Base-by-base conservation (phyloP, 768 basidiomycete species). In the Xerocomellus amylosporus region DNA sequence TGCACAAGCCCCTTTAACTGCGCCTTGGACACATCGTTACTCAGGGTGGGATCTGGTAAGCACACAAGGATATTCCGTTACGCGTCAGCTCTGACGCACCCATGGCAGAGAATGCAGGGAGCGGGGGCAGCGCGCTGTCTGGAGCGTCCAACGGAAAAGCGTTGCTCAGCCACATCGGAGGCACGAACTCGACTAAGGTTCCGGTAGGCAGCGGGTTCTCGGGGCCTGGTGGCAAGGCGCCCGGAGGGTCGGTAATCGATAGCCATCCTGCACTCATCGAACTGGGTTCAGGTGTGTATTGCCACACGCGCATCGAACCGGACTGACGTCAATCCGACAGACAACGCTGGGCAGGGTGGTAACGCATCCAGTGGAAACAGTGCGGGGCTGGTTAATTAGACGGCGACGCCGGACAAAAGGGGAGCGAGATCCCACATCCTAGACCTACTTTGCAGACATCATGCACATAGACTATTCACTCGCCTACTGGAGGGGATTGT, bases 311-410 rank as follows among this genome's bases (percentile, higher is more conserved):
- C 20, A 22, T 49, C 22, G 14, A 34, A 37, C 17, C 9, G 19
- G 12, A 39, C 20, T 51, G 37, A 51, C 38, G 9, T 19, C 26
- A n/a, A 36, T 15, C 26, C 24, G 0, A 52, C 58, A 81, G 78
- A 67, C 47, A 77, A 77, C 36, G 74, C 64, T 14, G 76, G 74
- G 22, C 44, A 63, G 20, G 73, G 67, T 13, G 75, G 75, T 37
- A 55, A 59, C 17, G 71, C 73, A 39, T 63, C 58, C 26, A 74
- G 71, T 56, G 72, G 75, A 34, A 51, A 53, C 42, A 51, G 31
- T 55, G 56, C 54, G 24, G 57, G 43, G 42, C 37, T 37, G 42
- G 45, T 53, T 49, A 6, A 22, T 34, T 56, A 57, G 57, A 36
- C 9, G 44, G 41, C 31, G 37, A 59, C 20, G 38, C 19, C 33